Percentiles rank a stretch among this genome's conserved stretches.
Evolutionary conservation across 2,329 filamentous ascomycete species (phyloP).

Genomic region (Stylonectria norvegica): DNA sequence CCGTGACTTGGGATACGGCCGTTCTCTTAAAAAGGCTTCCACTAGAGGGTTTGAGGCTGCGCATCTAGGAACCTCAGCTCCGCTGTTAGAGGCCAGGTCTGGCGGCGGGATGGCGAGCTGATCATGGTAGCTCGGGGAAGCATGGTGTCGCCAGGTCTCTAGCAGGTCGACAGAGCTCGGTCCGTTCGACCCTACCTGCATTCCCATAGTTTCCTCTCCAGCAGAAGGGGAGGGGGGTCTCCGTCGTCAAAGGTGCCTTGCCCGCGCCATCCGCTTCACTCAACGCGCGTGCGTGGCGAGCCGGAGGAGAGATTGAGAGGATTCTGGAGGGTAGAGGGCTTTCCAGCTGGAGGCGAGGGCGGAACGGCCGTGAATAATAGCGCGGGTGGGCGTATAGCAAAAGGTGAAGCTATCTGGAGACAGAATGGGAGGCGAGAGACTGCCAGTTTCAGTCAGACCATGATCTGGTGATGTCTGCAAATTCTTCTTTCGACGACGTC

Average conservation of each 20-base stretch:
- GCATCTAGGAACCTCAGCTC: constrained; percentile 20
- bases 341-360: too few species aligned
- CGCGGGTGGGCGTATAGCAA: background rate
- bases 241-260: constrained; percentile 19
- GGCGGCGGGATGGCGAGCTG: constrained; percentile 18
- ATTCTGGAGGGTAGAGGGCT: background rate
- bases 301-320: background rate
- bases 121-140: constrained; percentile 20
- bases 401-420: too few species aligned
- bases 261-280: constrained; percentile 22
- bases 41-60: constrained; percentile 19
- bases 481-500: too few species aligned
- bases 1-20: constrained; percentile 1
- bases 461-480: constrained; percentile 9
- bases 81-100: constrained; percentile 14
- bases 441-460: constrained; percentile 9
- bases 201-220: constrained; percentile 24
- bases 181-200: constrained; percentile 25
- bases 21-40: constrained; percentile 18
- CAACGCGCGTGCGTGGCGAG: constrained; percentile 3
- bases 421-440: too few species aligned
- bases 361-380: constrained; percentile 4
- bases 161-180: constrained; percentile 23
- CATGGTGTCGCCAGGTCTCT: constrained; percentile 21
- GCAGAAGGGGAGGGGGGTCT: constrained; percentile 16